Evolutionary conservation across 2,329 filamentous ascomycete species (phyloP), one percentile per base, ranked within the genome.

Genomic region (Aspergillus fumigatiaffinis): DNA sequence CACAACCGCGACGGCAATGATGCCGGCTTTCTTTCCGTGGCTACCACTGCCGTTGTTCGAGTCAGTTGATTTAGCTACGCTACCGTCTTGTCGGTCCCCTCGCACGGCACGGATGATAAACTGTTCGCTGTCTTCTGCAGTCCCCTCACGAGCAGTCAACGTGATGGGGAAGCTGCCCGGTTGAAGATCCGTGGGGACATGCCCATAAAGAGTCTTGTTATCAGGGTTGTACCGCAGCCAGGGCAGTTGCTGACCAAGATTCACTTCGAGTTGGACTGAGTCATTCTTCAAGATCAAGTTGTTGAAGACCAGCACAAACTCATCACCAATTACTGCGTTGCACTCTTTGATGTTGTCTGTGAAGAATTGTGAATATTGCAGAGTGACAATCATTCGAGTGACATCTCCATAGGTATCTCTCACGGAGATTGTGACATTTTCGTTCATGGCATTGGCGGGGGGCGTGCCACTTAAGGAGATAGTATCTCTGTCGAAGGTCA

Each of bases 401-500:
- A 73, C 74, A 67, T 90, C 83, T 5, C 79, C 80, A 60, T 81
- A 84, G n/a, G 75, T 76, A 66, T 91, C 87, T 6, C 74, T 76
- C 1, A 86, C 82, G 4, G 77, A 77, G 46, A 92, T 76, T 0
- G 80, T 84, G 42, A 93, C 80, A 62, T 87, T 88, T 28, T 82
- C 79, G 3, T 86, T 83, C 51, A 78, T 77, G 3, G 84, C 82
- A 52, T 79, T 76, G n/a, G 77, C 67, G 0, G 86, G 84, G 2
- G 88, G 85, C 1, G 76, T 88, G 2, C 91, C 92, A 32, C 75
- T 80, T 6, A 96, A 73, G 0, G 75, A 76, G 68, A 91, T 82
- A 0, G 85, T 86, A 8, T 75, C 65, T 2, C 80, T 75, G 65
- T 94, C 80, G 53, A 94, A 83, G 0, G 76, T 76, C 26, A 95